Conservation (phyloP, 495 filamentous ascomycete species). For the Lasiosphaeria ovina region DNA sequence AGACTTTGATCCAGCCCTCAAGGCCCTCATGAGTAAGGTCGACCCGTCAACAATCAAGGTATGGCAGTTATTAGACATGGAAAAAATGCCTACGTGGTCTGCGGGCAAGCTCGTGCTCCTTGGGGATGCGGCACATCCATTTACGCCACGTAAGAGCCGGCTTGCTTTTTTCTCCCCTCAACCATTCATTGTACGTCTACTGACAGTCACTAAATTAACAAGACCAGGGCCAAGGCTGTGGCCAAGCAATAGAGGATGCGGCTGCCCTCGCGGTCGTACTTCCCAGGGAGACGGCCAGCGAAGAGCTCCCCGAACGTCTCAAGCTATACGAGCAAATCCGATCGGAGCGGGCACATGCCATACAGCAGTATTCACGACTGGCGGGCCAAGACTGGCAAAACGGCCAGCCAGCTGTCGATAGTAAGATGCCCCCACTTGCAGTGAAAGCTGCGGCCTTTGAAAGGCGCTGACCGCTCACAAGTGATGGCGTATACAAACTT, state of each 20-base stretch:
- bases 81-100: slow-evolving; percentile 52
- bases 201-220: not conserved
- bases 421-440: slow-evolving; percentile 19
- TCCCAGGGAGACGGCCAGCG: slow-evolving; percentile 35
- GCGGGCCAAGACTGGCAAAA: slow-evolving; percentile 42
- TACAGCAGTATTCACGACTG: slow-evolving; percentile 54
- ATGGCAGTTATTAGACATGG: slow-evolving; percentile 61
- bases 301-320: slow-evolving; percentile 48
- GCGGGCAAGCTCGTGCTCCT: slow-evolving; percentile 50
- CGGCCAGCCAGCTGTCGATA: slow-evolving; percentile 32
- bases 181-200: not conserved
- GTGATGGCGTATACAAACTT: slow-evolving; percentile 52
- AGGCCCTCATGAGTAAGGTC: slow-evolving; percentile 46
- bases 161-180: not conserved
- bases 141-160: slow-evolving; percentile 41
- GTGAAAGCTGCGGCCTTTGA: not conserved
- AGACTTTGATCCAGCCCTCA: slow-evolving; percentile 47
- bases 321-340: slow-evolving; percentile 54
- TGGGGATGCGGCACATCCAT: slow-evolving; percentile 65
- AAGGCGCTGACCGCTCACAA: slow-evolving; percentile 11
- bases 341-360: slow-evolving; percentile 50
- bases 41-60: slow-evolving; percentile 51
- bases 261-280: slow-evolving; percentile 54
- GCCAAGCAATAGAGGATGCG: slow-evolving; percentile 60
- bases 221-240: slow-evolving; percentile 55